Conservation (phyloP, 1,284 basidiomycete genomes). For the Heterobasidion irregulare region DNA sequence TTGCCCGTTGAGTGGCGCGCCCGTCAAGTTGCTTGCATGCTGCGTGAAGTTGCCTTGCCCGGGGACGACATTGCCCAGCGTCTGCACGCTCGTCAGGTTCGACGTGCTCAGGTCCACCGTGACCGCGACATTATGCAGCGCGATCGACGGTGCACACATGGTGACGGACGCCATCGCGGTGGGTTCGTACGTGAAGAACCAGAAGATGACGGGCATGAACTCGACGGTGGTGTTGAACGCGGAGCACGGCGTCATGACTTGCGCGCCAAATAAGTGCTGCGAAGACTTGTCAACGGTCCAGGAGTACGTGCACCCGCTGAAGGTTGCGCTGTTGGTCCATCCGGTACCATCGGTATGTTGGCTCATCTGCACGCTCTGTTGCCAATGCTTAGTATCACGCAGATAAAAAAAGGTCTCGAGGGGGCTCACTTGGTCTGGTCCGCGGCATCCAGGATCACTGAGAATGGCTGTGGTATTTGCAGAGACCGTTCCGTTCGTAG, state of each 20-base stretch:
- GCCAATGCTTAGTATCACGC: not conserved
- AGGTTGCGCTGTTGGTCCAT: conserved; percentile 34
- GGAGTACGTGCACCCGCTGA: conserved; percentile 28
- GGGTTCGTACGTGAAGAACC: conserved; percentile 41
- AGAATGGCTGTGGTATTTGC: conserved; percentile 40
- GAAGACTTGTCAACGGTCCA: conserved; percentile 32
- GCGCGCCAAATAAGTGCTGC: conserved; percentile 30
- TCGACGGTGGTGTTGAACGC: conserved; percentile 8
- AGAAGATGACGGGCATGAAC: conserved; percentile 43
- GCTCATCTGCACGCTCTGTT: conserved; percentile 20
- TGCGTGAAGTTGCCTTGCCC: conserved; percentile 23
- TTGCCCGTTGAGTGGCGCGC: conserved; percentile 30
- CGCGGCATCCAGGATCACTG: conserved; percentile 32
- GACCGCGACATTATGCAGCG: conserved; percentile 28
- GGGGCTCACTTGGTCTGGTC: conserved; percentile 24
- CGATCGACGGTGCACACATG: conserved; percentile 34
- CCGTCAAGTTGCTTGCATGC: conserved; percentile 33
- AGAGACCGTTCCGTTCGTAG: conserved; percentile 28
- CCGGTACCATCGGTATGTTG: conserved; percentile 18
- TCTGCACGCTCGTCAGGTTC: conserved; percentile 28
- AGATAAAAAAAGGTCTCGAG: not conserved
- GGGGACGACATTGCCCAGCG: conserved; percentile 25
- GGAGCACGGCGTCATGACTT: conserved; percentile 1
- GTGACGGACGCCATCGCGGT: conserved; percentile 29
- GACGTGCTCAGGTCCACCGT: conserved; percentile 15